Conservation (phyloP, 306 rosid genomes). For the Senna tora region DNA sequence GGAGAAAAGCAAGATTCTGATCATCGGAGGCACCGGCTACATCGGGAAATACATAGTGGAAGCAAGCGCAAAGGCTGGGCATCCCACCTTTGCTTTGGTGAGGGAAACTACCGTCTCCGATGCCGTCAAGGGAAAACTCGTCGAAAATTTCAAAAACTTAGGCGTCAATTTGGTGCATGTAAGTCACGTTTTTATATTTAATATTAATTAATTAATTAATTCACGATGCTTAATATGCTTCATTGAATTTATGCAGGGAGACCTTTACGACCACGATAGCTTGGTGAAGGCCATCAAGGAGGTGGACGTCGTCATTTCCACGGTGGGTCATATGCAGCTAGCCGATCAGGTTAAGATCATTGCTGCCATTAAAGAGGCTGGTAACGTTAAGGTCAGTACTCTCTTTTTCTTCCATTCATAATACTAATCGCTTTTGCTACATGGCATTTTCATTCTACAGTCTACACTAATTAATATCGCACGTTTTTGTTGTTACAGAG, state of each 20-base stretch:
- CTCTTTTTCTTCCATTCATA: too few relatives aligned
- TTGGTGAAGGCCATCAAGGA: constrained; percentile 77
- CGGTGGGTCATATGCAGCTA: constrained; percentile 61
- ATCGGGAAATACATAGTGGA: constrained; percentile 75
- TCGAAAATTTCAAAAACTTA: constrained; percentile 52
- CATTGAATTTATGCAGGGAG: constrained; percentile 56
- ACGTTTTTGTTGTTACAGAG: constrained; percentile 59
- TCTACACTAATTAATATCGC: too few relatives aligned
- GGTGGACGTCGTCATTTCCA: constrained; percentile 86
- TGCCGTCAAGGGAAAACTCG: constrained; percentile 59
- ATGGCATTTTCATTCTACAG: too few relatives aligned
- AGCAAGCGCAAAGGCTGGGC: constrained; percentile 77
- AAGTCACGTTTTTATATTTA: background rate
- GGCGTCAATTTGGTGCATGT: constrained; percentile 71
- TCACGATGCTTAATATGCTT: background rate
- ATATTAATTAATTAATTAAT: background rate
- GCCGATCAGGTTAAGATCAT: constrained; percentile 85
- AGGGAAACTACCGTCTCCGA: constrained; percentile 69
- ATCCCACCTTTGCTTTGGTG: constrained; percentile 78
- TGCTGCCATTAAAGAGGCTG: constrained; percentile 87
- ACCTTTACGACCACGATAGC: constrained; percentile 67
- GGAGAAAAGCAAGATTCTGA: constrained; percentile 77
- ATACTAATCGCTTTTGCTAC: too few relatives aligned
- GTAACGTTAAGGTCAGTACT: constrained; percentile 67
- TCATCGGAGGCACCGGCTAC: constrained; percentile 94